Conservation (phyloP, 2,329 filamentous ascomycete genomes). For the Calcarisporium arbuscula region DNA sequence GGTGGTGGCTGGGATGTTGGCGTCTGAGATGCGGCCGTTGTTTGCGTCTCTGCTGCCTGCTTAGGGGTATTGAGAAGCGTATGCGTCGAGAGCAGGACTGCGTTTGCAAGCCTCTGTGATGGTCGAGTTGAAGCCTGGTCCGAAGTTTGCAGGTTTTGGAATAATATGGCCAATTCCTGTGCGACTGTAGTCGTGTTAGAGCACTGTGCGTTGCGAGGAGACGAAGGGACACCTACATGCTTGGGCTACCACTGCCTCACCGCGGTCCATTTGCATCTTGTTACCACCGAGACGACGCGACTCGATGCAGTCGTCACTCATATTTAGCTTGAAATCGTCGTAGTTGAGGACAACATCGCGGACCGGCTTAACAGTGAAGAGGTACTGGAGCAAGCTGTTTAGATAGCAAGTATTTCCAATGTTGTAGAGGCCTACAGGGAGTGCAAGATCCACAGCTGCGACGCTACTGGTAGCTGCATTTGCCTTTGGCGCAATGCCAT, state of each 20-base stretch:
- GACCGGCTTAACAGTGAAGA: slow-evolving; percentile 80
- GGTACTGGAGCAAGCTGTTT: slow-evolving; percentile 92
- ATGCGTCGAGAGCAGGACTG: slow-evolving; percentile 59
- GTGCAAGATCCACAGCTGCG: slow-evolving; percentile 34
- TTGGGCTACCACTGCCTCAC: slow-evolving; percentile 60
- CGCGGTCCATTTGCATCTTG: slow-evolving; percentile 41
- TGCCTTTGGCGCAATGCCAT: slow-evolving; percentile 16
- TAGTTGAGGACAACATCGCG: slow-evolving; percentile 75
- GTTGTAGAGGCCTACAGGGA: slow-evolving; percentile 83
- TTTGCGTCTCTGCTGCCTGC: slow-evolving; percentile 16
- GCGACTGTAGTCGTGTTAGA: slow-evolving; percentile 49
- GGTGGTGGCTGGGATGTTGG: slow-evolving; percentile 40
- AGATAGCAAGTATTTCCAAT: slow-evolving; percentile 98
- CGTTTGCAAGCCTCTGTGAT: slow-evolving; percentile 69
- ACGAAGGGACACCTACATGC: slow-evolving; percentile 55
- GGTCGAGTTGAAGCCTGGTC: slow-evolving; percentile 59
- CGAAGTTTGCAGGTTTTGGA: slow-evolving; percentile 62
- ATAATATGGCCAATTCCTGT: slow-evolving; percentile 64
- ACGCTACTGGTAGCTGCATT: slow-evolving; percentile 3
- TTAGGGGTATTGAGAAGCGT: slow-evolving; percentile 27
- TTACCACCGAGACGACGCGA: slow-evolving; percentile 69
- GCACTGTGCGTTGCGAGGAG: background rate
- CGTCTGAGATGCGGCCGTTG: no score
- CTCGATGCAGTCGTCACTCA: slow-evolving; percentile 56
- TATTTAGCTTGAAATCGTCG: slow-evolving; percentile 61